Evolutionary conservation across 106 monocot genomes (phyloP), one percentile per base, ranked within the genome.

Genomic region (Vanilla planifolia): DNA sequence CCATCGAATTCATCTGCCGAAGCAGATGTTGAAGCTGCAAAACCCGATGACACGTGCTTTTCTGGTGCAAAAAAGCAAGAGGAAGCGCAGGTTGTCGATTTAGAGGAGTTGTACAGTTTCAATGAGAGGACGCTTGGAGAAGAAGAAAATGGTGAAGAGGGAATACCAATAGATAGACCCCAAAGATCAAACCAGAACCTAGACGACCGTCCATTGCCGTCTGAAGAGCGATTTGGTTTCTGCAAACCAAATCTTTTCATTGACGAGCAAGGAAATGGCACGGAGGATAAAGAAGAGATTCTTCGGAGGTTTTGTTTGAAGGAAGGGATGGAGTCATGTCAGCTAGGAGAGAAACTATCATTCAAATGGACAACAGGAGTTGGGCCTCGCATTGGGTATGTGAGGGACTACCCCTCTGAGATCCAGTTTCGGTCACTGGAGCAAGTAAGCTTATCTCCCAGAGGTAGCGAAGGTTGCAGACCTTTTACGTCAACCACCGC

Each of bases 381-480:
- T 8, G 75, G 74, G 14, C 70, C 74, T 55, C 75, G 74, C 20
- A 80, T 80, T 22, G 74, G 80, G 2, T 80, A 70, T n/a, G 69
- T 75, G 6, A 48, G 80, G 51, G 80, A 75, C 52, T 80, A 71
- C 52, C 74, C 74, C 8, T 40, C 47, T 0, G 66, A 74, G 24
- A 69, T 80, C 35, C 75, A 75, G 44, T 45, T 48, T 52, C 61
- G 47, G 47, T 69, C 80, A 0, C 55, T 75, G 4, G 80, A 80
- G 52, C 80, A 80, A 35, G 80, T 80, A 24, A 66, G 58, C 46
- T 66, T 75, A 27, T 80, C 80, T 2, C 74, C 74, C 3, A 60
- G 70, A 50, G 1, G 50, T 10, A 50, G 50, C 21, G 24, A 26
- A 26, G 13, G 24, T 24, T 50, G 11, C 50, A 50, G 50, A 11